phyloP scores from a whole-genome alignment of 2,329 filamentous ascomycete genomes.

The Coniochaeta hoffmannii region DNA sequence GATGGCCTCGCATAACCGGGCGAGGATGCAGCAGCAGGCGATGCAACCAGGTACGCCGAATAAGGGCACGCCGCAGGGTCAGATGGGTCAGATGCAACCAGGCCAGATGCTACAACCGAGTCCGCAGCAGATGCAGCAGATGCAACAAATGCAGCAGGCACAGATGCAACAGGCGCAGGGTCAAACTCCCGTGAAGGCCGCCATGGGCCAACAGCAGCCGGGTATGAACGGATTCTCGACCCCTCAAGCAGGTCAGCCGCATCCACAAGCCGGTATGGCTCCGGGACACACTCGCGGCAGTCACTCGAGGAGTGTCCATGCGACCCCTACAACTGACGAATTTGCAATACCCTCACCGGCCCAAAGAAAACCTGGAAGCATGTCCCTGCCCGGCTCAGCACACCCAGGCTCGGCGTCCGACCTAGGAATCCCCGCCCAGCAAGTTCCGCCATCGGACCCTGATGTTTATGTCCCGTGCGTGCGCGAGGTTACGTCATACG shows the following conservation, averaged over 20 bases:
- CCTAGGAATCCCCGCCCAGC: constrained; percentile 19
- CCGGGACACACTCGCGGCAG: constrained; percentile 41
- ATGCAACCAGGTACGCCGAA: constrained; percentile 26
- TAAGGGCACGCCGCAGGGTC: constrained; percentile 29
- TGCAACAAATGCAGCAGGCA: constrained; percentile 35
- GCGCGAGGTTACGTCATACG: constrained; percentile 52
- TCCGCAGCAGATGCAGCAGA: constrained; percentile 27
- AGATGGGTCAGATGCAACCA: constrained; percentile 28
- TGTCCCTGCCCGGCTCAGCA: constrained; percentile 29
- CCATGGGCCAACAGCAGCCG: constrained; percentile 32
- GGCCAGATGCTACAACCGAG: constrained; percentile 32
- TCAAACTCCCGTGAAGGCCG: constrained; percentile 37
- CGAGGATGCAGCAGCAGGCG: constrained; percentile 30
- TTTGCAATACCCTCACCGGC: constrained; percentile 38
- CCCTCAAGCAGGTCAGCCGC: constrained; percentile 32
- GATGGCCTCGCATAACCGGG: constrained; percentile 43
- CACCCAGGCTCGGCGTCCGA: constrained; percentile 20
- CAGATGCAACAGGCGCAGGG: constrained; percentile 15
- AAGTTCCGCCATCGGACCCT: constrained; percentile 33
- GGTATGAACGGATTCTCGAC: constrained; percentile 42
- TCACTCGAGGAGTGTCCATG: constrained; percentile 44
- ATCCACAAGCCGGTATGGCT: constrained; percentile 33
- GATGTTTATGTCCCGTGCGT: constrained; percentile 50
- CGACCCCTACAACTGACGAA: constrained; percentile 29
- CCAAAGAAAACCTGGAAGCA: constrained; percentile 31